Base-by-base conservation (phyloP, 192 early-diverging fungal species). In the Lobosporangium transversale region DNA sequence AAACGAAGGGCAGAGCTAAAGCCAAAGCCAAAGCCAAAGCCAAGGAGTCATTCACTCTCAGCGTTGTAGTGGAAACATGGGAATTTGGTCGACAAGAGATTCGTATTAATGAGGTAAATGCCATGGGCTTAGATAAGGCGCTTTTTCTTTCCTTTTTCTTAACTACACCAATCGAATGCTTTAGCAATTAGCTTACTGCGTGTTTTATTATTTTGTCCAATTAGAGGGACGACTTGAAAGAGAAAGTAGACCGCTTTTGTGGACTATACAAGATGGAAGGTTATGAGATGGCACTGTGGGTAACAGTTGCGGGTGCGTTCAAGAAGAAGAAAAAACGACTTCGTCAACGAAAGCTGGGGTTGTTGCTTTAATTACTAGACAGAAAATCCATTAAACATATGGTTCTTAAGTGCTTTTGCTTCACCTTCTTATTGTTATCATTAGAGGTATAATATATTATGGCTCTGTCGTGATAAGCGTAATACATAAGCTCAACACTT, bases 271-370 rank as follows among this genome's bases (percentile, higher is more conserved):
- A 51, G 3, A 76, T 76, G 73, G 40, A 57, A 10, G 35, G n/a
- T 18, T 76, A 62, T 35, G 63, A 62, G 58, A 76, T 67, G 73
- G 73, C 73, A 0, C 4, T 76, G 6, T 76, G 49, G 51, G 64
- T 67, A 3, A 66, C 59, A 2, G 36, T 62, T 1, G 73, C 71
- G 5, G 50, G 45, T 2, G 71, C 71, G 0, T 37, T 75, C 50
- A 66, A 60, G 31, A 57, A 71, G 20, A 55, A 36, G n/a, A 63
- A 64, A 18, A 63, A 58, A 48, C 24, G 27, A 23, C 40, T 27
- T 9, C 40, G 54, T 23, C 29, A 69, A 48, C 43, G 35, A 45
- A 54, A 15, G 32, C 33, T 37, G 48, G n/a, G 10, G 14, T n/a
- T n/a, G n/a, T n/a, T n/a, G n/a, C n/a, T n/a, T n/a, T n/a, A n/a